Base-by-base conservation (phyloP, 2,329 filamentous ascomycete species). In the Trichothecium roseum region DNA sequence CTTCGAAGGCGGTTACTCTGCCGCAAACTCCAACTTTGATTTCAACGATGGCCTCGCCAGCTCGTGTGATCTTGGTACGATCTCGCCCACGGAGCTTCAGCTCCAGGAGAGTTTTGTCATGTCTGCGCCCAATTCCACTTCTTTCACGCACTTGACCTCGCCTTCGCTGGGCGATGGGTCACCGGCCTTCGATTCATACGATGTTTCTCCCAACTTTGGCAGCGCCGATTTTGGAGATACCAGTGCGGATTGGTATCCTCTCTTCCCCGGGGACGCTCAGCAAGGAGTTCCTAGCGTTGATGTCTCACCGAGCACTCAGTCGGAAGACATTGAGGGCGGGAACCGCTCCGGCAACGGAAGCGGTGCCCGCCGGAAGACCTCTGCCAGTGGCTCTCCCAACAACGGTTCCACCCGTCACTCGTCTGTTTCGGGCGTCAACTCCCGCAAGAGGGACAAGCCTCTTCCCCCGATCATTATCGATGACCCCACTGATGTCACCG, bases 121-220 rank as follows among this genome's bases (percentile, higher is more conserved):
- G 53, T 93, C 85, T 42, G 77, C 85, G 27, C 87, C 87, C 20
- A 84, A 84, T 52, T 94, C 87, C 3, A 72, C 80, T 32, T 78
- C 84, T 24, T 77, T 91, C 53, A 94, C 87, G 26, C 78, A 86
- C 43, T 54, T 94, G 58, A 94, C 86, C 38, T 91, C 87, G 40
- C 87, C 87, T 30, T 84, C 82, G n/a, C 68, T 77, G 38, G 80
- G 77, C 50, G 73, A 83, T 52, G 83, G 80, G 49, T 93, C 85
- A 35, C 85, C 85, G 9, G 81, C 77, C 39, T 78, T 81, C 50
- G 79, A 84, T 48, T 72, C 69, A 53, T 85, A 78, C 49, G 78
- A 91, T 50, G 78, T 83, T 14, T 94, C 86, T 34, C 87, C 87
- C 32, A 74, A 81, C 56, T 84, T 88, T 57, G 69, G 69, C 40